These are phyloP conservation scores for Porcisia hertigi DNA, from an alignment of 208 protist genomes.

Conservation along the genomic window DNA sequence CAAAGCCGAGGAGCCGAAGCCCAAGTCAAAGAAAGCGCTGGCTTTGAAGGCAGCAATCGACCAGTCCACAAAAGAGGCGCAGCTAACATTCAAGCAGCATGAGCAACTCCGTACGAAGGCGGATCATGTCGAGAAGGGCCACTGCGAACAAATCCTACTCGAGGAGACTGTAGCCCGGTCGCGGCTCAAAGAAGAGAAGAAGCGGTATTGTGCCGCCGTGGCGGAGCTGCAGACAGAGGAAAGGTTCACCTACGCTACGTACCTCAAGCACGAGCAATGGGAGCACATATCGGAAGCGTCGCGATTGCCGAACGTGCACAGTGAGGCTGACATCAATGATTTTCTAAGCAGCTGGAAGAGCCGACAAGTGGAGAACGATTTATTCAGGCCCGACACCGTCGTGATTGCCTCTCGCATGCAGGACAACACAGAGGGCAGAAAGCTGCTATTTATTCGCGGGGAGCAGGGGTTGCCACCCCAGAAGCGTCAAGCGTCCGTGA, in stretches of 20 bases:
- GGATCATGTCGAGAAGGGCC: slow-evolving; percentile 61
- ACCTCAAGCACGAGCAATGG: slow-evolving; percentile 84
- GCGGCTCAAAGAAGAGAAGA: slow-evolving; percentile 58
- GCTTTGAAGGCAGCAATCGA: slow-evolving; percentile 58
- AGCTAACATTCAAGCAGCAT: slow-evolving; percentile 84
- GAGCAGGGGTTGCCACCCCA: slow-evolving; percentile 59
- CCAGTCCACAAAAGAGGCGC: slow-evolving; percentile 53
- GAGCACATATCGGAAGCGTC: slow-evolving; percentile 60
- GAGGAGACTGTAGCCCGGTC: slow-evolving; percentile 58
- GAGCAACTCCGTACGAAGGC: slow-evolving; percentile 57
- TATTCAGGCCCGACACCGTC: slow-evolving; percentile 27
- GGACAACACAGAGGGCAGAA: slow-evolving; percentile 1
- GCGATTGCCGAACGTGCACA: slow-evolving; percentile 76
- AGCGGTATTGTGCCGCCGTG: slow-evolving; percentile 38
- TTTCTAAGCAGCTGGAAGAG: slow-evolving; percentile 88
- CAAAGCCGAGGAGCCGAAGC: slow-evolving; percentile 44
- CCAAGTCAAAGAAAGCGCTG: slow-evolving; percentile 52
- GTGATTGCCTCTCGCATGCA: slow-evolving; percentile 31
- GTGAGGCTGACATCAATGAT: slow-evolving; percentile 86
- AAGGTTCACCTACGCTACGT: slow-evolving; percentile 69
- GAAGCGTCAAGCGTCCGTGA: slow-evolving; percentile 47
- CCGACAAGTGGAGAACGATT: slow-evolving; percentile 37
- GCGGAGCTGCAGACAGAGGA: slow-evolving; percentile 47
- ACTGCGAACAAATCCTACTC: slow-evolving; percentile 51
- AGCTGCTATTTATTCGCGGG: slow-evolving; percentile 49